Percentiles rank a stretch among this genome's conserved stretches.
Evolutionary conservation across 345 rosid species (phyloP).

Genomic region (Ceriops zippeliana): DNA sequence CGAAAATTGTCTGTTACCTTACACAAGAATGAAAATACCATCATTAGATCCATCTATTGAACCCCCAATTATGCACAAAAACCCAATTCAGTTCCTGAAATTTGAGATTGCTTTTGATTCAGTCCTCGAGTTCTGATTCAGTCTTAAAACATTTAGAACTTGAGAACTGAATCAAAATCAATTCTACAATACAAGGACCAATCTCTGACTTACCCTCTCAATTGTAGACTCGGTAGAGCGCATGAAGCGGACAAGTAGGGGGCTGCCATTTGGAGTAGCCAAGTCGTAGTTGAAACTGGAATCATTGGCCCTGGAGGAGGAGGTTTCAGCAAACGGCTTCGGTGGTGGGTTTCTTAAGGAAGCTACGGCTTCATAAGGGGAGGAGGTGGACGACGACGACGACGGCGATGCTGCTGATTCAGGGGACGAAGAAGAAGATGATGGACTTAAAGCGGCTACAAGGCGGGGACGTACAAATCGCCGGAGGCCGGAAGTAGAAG

Average conservation of each 20-base stretch:
- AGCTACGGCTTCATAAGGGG: neutral
- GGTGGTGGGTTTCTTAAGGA: neutral
- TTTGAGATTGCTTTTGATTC: no score
- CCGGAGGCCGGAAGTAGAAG: neutral
- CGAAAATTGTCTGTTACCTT: conserved; percentile 58
- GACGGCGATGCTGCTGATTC: neutral
- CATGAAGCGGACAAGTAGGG: neutral
- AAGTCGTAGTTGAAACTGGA: neutral
- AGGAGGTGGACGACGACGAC: neutral
- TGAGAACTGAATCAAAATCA: no score
- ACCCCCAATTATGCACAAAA: no score
- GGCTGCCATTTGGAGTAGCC: neutral
- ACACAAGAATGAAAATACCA: neutral
- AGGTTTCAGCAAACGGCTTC: neutral
- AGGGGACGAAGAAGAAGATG: neutral
- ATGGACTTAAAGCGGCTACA: neutral
- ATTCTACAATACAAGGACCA: neutral
- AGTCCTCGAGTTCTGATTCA: no score
- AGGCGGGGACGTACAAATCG: neutral
- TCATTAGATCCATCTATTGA: neutral
- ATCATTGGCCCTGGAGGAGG: neutral
- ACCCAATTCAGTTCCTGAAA: no score
- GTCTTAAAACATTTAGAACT: no score
- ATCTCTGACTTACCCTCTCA: neutral
- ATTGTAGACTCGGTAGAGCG: neutral